Base-by-base conservation (phyloP, 2,329 filamentous ascomycete genomes). In the Pyrenophora seminiperda region DNA sequence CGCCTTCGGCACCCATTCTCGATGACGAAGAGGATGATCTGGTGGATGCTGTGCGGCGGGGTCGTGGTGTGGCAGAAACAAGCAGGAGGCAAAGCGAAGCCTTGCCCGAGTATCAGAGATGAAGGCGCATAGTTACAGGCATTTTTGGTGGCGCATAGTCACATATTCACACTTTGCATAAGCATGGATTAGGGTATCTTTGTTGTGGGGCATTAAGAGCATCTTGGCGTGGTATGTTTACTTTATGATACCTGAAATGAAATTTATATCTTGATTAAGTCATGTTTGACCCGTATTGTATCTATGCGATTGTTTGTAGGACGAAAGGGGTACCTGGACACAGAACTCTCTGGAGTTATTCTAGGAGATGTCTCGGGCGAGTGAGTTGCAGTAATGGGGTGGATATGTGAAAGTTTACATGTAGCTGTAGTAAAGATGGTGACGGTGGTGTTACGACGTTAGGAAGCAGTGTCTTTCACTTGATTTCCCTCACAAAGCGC, bases 11-110 rank as follows among this genome's bases (percentile, higher is more conserved):
- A 15, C 70, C 70, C 5, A 41, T 66, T 37, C 50, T 72, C 18
- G 63, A 71, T 13, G 69, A 72, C 1, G 67, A 70, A 4, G 69
- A 72, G 14, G 67, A 71, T 40, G 67, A 57, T 5, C 52, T 72
- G 1, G 63, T 71, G 13, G 66, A 54, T 5, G 62, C 67, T 11
- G 59, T 70, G 20, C 56, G 65, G n/a, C 51, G 56, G 1, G 60
- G 56, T 11, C 41, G 61, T 22, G 59, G 55, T 48, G 2, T 27
- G 46, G 6, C 44, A 40, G 7, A 47, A 37, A 36, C 15, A 47
- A 33, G 9, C 18, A 19, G 30, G 29, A 19, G 32, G 36, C 45
- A 41, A 15, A 63, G 63, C 24, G 69, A 71, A 47, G 61, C 56
- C 33, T 59, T 71, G 45, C 69, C 69, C 5, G 58, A 62, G 42